Evolutionary conservation across 257 asterid species (phyloP), one percentile per base, ranked within the genome.

Genomic region (Capsicum chinense): DNA sequence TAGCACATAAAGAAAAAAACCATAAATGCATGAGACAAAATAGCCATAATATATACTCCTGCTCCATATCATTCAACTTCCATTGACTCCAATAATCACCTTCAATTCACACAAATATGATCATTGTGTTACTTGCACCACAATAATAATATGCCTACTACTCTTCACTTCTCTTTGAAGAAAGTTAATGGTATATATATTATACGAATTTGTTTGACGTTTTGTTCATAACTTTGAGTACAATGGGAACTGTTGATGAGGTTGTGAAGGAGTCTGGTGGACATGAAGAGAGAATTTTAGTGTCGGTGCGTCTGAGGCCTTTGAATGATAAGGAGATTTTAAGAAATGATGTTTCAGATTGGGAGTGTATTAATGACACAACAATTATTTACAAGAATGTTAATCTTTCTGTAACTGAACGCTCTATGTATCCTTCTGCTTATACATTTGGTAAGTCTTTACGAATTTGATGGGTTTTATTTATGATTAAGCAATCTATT

Each of bases 241-340:
- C 58, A 19, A 59, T 88, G 89, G 90, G 86, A 87, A 79, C 88
- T 60, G 85, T 0, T 83, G 85, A 76, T 42, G 85, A 56, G 59
- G 86, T 70, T 11, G 66, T 19, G 6, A 68, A 48, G 70, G 68
- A 64, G 64, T 56, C 76, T 42, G 87, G 90, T n/a, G 90, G 89
- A 15, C 64, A 70, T 44, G 97, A 88, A 80, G 99, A 97, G 92
- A 92, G 92, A 88, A 95, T 97, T 86, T 88, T 88, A 35, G 99
- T 97, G 90, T 97, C 99, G 87, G 99, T 97, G 89, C 85, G 99
- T 88, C 62, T 97, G 35, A 90, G 98, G 91, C 98, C 99, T 12
- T 87, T 93, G 95, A 93, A 92, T 90, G 86, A 86, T 66, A 93
- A 91, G 87, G 99, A 97, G 82, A 89, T 92, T 79, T 66, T 80